phyloP scores from a whole-genome alignment of 1,284 basidiomycete species.

The Erythrobasidium hasegawianum region DNA sequence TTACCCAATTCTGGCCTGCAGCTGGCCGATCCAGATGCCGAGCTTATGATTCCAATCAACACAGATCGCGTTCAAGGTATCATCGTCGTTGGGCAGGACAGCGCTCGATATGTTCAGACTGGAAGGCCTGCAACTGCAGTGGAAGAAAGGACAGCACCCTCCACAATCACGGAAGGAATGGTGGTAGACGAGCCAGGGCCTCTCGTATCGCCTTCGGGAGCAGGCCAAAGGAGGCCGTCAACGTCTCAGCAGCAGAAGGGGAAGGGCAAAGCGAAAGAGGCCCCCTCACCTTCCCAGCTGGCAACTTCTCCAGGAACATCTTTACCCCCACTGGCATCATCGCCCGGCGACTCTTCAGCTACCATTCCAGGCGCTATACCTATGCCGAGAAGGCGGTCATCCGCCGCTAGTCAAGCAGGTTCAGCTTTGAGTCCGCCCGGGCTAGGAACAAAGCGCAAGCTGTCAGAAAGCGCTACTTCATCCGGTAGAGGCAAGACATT shows the following conservation, averaged over 20 bases:
- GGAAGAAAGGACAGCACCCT: constrained; percentile 36
- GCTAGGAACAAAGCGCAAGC: constrained; percentile 19
- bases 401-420: constrained; percentile 4
- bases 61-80: constrained; percentile 28
- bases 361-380: not conserved
- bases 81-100: constrained; percentile 41
- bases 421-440: not conserved
- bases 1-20: constrained; percentile 1
- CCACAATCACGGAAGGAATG: not conserved
- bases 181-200: constrained; percentile 5
- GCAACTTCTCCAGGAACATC: not conserved
- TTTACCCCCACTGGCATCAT: not conserved
- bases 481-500: constrained; percentile 26
- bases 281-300: not conserved
- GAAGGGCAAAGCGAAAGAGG: constrained; percentile 17
- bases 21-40: constrained; percentile 39
- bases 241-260: constrained; percentile 4
- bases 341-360: not conserved
- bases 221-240: constrained; percentile 4
- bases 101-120: constrained; percentile 23
- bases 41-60: constrained; percentile 36
- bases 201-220: not conserved
- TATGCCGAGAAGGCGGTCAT: constrained; percentile 10
- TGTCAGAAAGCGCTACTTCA: constrained; percentile 26
- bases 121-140: not conserved